Evolutionary conservation across 176 grass and related monocot genomes (phyloP).

Genomic region (Poa pratensis): DNA sequence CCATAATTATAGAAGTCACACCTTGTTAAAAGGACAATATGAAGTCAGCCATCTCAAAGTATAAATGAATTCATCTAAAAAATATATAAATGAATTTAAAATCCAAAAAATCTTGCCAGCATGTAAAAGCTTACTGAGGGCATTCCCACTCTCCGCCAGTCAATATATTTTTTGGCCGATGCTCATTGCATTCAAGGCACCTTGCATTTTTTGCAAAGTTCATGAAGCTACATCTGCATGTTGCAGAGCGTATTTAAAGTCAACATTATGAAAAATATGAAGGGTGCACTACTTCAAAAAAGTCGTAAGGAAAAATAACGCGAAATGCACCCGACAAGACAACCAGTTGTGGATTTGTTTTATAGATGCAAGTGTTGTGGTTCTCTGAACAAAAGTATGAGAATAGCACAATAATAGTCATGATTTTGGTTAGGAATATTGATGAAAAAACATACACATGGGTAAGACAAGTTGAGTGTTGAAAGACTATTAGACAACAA

Average conservation of each 20-base stretch:
- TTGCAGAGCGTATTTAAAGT: conserved; percentile 30
- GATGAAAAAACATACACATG: not conserved
- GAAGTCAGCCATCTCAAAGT: conserved; percentile 37
- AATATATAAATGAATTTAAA: not conserved
- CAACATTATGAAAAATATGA: not conserved
- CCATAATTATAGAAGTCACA: conserved; percentile 93
- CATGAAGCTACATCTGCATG: conserved; percentile 93
- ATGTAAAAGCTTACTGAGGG: conserved; percentile 76
- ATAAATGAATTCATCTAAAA: not conserved
- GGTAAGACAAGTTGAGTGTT: conserved; percentile 16
- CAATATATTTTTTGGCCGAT: conserved; percentile 70
- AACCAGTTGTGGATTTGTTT: conserved; percentile 5
- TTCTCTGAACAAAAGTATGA: not conserved
- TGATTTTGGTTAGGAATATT: conserved; percentile 21
- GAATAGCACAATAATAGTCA: conserved; percentile 14
- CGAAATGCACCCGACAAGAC: not conserved
- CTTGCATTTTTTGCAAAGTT: conserved; percentile 83
- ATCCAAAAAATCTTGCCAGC: conserved; percentile 5
- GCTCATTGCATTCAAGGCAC: conserved; percentile 88
- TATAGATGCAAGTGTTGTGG: not conserved
- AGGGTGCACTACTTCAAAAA: not conserved
- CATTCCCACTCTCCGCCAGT: conserved; percentile 96
- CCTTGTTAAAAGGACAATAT: conserved; percentile 49
- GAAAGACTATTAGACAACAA: conserved; percentile 7
- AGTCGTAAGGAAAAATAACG: not conserved